These are phyloP conservation scores for Wallacemonas sp. DNA, from an alignment of 208 protist species.

Conservation along the genomic window DNA sequence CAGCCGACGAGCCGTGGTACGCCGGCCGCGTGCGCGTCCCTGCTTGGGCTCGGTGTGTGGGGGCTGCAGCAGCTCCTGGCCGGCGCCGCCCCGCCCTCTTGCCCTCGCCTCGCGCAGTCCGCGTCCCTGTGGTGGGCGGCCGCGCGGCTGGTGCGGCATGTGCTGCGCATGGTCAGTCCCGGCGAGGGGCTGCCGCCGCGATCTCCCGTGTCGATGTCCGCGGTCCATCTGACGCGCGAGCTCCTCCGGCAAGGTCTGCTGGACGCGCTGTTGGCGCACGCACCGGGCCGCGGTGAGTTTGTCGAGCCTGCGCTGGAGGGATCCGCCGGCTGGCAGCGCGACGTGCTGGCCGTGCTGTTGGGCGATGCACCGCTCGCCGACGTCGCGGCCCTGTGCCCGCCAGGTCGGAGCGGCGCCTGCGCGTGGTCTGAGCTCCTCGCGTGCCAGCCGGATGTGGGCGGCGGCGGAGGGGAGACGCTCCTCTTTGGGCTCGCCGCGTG, in stretches of 20 bases:
- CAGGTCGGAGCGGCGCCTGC: not conserved
- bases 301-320: not conserved
- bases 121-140: not conserved
- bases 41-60: not conserved
- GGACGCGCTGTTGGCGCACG: conserved; percentile 2
- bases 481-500: conserved; percentile 6
- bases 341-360: not conserved
- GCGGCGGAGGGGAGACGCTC: not conserved
- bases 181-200: too few relatives aligned
- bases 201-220: too few relatives aligned
- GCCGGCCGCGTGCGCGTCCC: not conserved
- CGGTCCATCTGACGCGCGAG: not conserved
- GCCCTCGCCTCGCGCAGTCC: not conserved
- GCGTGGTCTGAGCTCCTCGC: conserved; percentile 1
- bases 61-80: not conserved
- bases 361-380: not conserved
- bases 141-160: not conserved
- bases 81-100: not conserved
- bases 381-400: not conserved
- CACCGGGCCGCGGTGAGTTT: not conserved
- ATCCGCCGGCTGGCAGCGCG: not conserved
- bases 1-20: not conserved
- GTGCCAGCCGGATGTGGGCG: not conserved
- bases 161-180: not conserved
- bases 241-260: not conserved